phyloP scores from a whole-genome alignment of 2,329 filamentous ascomycete genomes.

The Apiospora saccharicola region DNA sequence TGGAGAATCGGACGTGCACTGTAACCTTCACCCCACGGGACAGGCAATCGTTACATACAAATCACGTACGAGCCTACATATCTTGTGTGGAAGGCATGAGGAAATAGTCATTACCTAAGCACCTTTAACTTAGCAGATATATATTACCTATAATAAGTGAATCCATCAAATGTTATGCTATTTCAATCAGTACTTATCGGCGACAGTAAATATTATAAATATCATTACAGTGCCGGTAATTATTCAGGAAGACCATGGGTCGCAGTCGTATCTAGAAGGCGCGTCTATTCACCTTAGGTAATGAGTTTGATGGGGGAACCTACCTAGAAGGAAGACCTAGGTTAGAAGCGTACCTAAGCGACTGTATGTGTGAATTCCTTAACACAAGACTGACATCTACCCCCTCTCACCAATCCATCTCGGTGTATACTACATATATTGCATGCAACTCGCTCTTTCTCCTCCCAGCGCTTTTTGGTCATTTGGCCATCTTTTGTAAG shows the following conservation, averaged over 20 bases:
- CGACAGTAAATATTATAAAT: not conserved
- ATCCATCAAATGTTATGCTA: too few species aligned
- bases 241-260: not conserved
- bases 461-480: not conserved
- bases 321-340: not conserved
- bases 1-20: not conserved
- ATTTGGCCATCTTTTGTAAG: not conserved
- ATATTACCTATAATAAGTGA: not conserved
- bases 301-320: not conserved
- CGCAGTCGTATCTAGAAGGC: not conserved
- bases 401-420: not conserved
- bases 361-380: not conserved
- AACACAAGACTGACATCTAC: not conserved
- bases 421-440: not conserved
- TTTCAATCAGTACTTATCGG: too few species aligned
- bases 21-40: not conserved
- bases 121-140: not conserved
- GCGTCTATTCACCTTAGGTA: not conserved
- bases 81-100: not conserved
- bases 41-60: not conserved
- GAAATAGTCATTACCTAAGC: not conserved
- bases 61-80: not conserved
- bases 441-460: not conserved
- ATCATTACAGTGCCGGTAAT: not conserved
- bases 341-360: not conserved